Base-by-base conservation (phyloP, 148 eudicot species). In the Dianthus caryophyllus region DNA sequence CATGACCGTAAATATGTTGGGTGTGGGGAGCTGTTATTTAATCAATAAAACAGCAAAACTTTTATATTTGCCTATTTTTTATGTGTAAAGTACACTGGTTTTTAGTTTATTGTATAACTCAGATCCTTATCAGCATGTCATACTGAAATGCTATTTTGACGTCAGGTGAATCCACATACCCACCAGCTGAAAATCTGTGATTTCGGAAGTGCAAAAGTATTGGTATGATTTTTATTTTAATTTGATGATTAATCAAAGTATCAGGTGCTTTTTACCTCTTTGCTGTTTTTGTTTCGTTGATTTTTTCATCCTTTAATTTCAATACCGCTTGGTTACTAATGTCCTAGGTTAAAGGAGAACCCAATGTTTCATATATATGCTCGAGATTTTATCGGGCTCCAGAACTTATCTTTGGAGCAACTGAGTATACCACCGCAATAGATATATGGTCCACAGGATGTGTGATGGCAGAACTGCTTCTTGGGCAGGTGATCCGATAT, bases 361-460 rank as follows among this genome's bases (percentile, higher is more conserved):
- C 97, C 54, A 91, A 91, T 75, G 97, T 91, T 70, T 91, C 97
- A 7, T 91, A 91, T 74, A 91, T 91, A 63, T 91, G 97, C 77
- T 91, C 97, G 18, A 84, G 97, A 86, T 91, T 88, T 68, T 91
- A 91, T 63, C 96, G 97, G 66, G 97, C 97, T 73, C 97, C 97
- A 61, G 97, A 91, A 73, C 95, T 93, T 73, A 93, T 93, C 61
- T 93, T 93, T 78, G 98, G 96, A 59, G 98, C 98, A 22, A 91
- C 92, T 25, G 97, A 91, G 68, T 91, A 91, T 68, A 91, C 97
- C 44, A 91, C 97, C 41, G 97, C 97, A 30, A 91, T 88, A 72
- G 97, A 91, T 79, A 84, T 91, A 86, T 91, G 97, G 97, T 91
- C 97, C 64, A 87, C 92, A 33, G 97, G 97, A 61, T 91, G 97